These are phyloP conservation scores for Aspergillus texensis DNA, from an alignment of 2,329 filamentous ascomycete species.

Conservation along the genomic window DNA sequence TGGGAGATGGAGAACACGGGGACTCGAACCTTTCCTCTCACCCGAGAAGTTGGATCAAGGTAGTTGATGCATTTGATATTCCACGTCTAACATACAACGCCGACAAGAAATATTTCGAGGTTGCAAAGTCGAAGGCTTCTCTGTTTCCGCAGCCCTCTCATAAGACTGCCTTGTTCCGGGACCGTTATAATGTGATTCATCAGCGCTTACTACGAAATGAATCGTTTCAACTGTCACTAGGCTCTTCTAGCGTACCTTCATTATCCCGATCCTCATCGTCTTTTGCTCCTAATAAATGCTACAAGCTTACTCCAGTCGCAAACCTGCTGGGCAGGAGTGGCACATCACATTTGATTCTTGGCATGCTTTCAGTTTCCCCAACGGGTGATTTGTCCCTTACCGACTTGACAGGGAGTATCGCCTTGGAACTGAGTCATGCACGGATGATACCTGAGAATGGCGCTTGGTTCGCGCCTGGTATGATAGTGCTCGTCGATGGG, in stretches of 20 bases:
- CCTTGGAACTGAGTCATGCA: constrained; percentile 78
- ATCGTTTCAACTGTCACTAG: constrained; percentile 83
- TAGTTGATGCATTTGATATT: constrained; percentile 82
- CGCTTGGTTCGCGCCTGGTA: constrained; percentile 91
- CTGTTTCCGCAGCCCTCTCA: constrained; percentile 75
- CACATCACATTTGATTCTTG: constrained; percentile 81
- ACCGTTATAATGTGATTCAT: constrained; percentile 88
- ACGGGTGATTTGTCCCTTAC: constrained; percentile 80
- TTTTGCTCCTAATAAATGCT: constrained; percentile 62
- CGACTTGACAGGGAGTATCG: constrained; percentile 85
- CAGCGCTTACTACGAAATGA: constrained; percentile 91
- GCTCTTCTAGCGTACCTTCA: constrained; percentile 58
- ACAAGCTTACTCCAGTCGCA: constrained; percentile 86
- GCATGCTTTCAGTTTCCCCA: constrained; percentile 77
- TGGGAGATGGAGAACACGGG: constrained; percentile 58
- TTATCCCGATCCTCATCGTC: constrained; percentile 63
- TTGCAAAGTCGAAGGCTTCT: constrained; percentile 65
- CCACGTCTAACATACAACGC: constrained; percentile 58
- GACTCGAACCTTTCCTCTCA: constrained; percentile 67
- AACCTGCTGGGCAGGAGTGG: constrained; percentile 77
- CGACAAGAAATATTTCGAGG: constrained; percentile 87
- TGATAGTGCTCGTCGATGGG: constrained; percentile 93
- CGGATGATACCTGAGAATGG: constrained; percentile 81
- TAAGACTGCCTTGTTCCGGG: constrained; percentile 83
- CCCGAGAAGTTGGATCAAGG: constrained; percentile 78